Conservation (phyloP, 2,329 filamentous ascomycete species). For the Stromatinia cepivora region DNA sequence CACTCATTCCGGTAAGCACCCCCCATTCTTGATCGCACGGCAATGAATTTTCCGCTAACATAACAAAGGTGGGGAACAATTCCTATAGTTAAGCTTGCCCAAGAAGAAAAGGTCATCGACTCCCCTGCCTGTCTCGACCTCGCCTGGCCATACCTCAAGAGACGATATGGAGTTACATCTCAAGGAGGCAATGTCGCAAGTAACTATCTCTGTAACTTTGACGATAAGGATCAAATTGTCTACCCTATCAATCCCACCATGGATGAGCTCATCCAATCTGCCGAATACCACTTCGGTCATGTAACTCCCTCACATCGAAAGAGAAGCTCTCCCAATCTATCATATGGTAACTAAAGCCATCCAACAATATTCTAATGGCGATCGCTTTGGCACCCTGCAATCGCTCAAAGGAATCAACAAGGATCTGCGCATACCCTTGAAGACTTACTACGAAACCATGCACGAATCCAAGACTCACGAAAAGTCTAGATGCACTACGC, state of each 20-base stretch:
- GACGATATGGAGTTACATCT: constrained; percentile 40
- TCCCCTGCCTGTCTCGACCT: constrained; percentile 39
- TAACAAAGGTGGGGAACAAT: constrained; percentile 40
- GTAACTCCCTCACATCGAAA: constrained; percentile 40
- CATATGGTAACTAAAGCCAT: constrained; percentile 15
- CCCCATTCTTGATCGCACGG: not conserved
- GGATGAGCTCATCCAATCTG: constrained; percentile 33
- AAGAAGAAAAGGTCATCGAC: constrained; percentile 40
- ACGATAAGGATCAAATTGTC: constrained; percentile 33
- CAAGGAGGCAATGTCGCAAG: constrained; percentile 41
- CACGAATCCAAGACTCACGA: constrained; percentile 34
- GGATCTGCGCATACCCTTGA: constrained; percentile 34
- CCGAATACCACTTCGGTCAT: constrained; percentile 41
- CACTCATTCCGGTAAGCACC: constrained; percentile 40
- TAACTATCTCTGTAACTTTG: constrained; percentile 42
- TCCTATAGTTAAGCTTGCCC: constrained; percentile 42
- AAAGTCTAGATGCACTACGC: constrained; percentile 41
- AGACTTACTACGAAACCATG: constrained; percentile 38
- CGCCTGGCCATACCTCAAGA: constrained; percentile 41
- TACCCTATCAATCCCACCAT: constrained; percentile 42
- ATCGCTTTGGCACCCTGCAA: constrained; percentile 11
- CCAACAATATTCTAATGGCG: constrained; percentile 18
- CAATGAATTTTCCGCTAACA: constrained; percentile 4
- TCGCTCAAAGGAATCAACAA: constrained; percentile 18
- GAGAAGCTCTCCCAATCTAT: constrained; percentile 18